Evolutionary conservation across 352 stramenopile species (phyloP), one percentile per base, ranked within the genome.

Genomic region (Phytophthora ramorum): DNA sequence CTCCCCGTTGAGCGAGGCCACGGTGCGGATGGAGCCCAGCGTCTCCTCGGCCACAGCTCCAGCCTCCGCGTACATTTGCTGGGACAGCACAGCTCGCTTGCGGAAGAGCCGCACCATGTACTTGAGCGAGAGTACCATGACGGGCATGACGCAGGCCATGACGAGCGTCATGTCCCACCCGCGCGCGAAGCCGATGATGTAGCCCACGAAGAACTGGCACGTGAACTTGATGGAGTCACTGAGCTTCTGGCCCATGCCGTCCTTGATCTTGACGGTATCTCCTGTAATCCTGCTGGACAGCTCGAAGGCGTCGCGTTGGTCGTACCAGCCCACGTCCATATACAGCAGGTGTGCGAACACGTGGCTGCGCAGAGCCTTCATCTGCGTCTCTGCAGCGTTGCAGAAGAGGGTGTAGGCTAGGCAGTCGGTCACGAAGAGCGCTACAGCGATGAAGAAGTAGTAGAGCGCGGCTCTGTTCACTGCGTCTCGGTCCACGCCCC

Each of bases 1-100:
- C 51, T 82, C 73, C 10, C 53, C 71, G 32, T 76, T 85, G 2
- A 83, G 20, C 9, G 76, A 81, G 0, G 58, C 38, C 12, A 83
- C 72, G 0, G 76, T 83, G 9, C 78, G 72, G 16, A 86, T 86
- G 6, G 65, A 70, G 2, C 68, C 66, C 3, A 86, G 38, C 0
- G 72, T 86, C 45, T 83, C 78, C 60, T 86, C 78, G 0, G 75
- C 78, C 3, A 86, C 72, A 3, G 72, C 66, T 14, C 75, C 77
- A 7, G 77, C 77, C n/a, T 81, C 66, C 1, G 75, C 73, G 16
- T 83, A 81, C 16, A 82, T 35, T 22, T 78, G 63, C 26, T 83
- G 73, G 2, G 64, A 64, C 0, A 50, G 46, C 14, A 64, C 58
- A 0, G 68, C 51, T 7, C 46, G 53, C 13, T 59, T 59, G 2